Evolutionary conservation across 106 monocot species (phyloP).

Genomic region (Amphibolis antarctica): DNA sequence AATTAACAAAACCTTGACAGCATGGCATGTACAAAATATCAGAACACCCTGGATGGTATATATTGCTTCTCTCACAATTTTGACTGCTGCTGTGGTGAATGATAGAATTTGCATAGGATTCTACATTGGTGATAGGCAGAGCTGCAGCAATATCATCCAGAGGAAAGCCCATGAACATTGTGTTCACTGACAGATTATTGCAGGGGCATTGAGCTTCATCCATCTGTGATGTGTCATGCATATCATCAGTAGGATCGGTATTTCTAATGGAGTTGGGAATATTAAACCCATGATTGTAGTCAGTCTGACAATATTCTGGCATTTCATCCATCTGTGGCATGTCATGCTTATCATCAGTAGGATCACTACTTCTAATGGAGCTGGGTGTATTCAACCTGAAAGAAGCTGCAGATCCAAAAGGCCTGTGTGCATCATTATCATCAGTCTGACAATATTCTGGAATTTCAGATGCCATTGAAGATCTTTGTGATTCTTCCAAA

Average conservation of each 20-base stretch:
- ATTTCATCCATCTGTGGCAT: slow-evolving; percentile 4
- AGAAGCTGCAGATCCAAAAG: background rate
- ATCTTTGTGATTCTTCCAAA: slow-evolving; percentile 3
- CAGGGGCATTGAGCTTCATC: slow-evolving; percentile 7
- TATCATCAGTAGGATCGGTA: slow-evolving; percentile 10
- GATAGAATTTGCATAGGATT: slow-evolving; percentile 6
- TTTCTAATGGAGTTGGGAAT: slow-evolving; percentile 3
- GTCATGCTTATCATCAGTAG: slow-evolving; percentile 13
- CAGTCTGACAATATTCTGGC: too few relatives aligned
- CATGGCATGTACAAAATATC: slow-evolving; percentile 19
- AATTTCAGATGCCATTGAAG: background rate
- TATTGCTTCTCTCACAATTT: slow-evolving; percentile 12
- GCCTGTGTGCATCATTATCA: slow-evolving; percentile 8
- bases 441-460: slow-evolving; percentile 6
- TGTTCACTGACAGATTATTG: slow-evolving; percentile 6
- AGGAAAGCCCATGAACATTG: slow-evolving; percentile 1
- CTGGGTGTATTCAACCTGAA: slow-evolving; percentile 6
- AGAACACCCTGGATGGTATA: slow-evolving; percentile 20
- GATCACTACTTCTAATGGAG: slow-evolving; percentile 4
- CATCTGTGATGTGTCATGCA: slow-evolving; percentile 8
- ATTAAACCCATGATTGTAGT: too few relatives aligned
- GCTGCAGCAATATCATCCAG: slow-evolving; percentile 6
- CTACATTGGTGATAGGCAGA: slow-evolving; percentile 7
- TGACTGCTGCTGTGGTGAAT: slow-evolving; percentile 10
- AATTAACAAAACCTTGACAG: slow-evolving; percentile 16